phyloP scores from a whole-genome alignment of 352 stramenopile genomes.

The Phytopythium boreale region DNA sequence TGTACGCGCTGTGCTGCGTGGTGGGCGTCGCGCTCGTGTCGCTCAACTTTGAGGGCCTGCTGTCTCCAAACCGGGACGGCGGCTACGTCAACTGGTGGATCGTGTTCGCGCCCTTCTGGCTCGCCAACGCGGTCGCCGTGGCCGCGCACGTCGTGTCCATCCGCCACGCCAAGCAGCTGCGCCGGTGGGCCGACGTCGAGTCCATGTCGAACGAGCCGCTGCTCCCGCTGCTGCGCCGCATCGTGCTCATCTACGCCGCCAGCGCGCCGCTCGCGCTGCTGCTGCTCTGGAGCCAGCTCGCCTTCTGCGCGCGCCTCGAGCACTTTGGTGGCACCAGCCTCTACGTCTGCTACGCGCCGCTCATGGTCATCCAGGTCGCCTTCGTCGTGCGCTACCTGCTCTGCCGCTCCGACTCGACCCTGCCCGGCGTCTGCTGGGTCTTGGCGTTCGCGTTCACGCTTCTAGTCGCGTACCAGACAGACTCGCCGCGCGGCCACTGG shows the following conservation, averaged over 20 bases:
- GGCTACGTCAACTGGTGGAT: conserved; percentile 75
- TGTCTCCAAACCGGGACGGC: conserved; percentile 22
- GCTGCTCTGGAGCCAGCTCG: conserved; percentile 79
- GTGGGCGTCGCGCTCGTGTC: conserved; percentile 63
- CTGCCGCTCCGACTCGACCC: conserved; percentile 68
- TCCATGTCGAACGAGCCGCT: conserved; percentile 81
- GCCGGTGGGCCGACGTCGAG: conserved; percentile 75
- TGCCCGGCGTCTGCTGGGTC: conserved; percentile 76
- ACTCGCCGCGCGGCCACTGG: conserved; percentile 39
- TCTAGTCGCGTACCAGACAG: conserved; percentile 73
- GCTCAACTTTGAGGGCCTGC: conserved; percentile 74
- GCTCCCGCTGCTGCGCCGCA: conserved; percentile 66
- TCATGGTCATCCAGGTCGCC: conserved; percentile 79
- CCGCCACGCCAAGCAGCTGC: conserved; percentile 58
- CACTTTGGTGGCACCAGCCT: conserved; percentile 50
- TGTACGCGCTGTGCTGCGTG: conserved; percentile 78
- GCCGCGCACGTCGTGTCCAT: conserved; percentile 62
- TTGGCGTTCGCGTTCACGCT: conserved; percentile 78
- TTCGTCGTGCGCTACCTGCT: conserved; percentile 82
- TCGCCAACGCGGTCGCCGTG: conserved; percentile 61
- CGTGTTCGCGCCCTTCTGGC: conserved; percentile 78
- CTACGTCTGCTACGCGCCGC: conserved; percentile 76
- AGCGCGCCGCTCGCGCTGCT: conserved; percentile 66
- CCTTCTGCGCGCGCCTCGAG: conserved; percentile 73
- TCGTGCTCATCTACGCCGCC: conserved; percentile 74